Conservation (phyloP, 225 moss, liverwort and hornwort species). For the Physcomitrium patens region DNA sequence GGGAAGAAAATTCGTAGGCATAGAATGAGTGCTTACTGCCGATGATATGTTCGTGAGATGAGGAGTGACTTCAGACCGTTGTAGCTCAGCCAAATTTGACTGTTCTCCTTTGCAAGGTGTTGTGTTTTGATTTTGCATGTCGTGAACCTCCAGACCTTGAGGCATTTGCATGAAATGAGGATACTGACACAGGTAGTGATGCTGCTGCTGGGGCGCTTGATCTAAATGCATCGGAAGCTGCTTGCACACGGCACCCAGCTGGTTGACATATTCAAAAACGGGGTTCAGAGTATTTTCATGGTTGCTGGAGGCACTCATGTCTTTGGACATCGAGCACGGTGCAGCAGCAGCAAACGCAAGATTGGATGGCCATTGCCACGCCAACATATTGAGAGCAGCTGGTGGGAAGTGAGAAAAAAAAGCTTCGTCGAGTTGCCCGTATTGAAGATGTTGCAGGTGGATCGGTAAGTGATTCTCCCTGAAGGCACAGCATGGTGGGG, state of each 20-base stretch:
- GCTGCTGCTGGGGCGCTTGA: conserved; percentile 27
- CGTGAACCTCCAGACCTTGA: conserved; percentile 29
- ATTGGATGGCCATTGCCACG: conserved; percentile 44
- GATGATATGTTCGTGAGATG: conserved; percentile 26
- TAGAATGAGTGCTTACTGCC: conserved; percentile 26
- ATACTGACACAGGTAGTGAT: conserved; percentile 21
- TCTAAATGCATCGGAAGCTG: conserved; percentile 29
- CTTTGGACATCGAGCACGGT: conserved; percentile 24
- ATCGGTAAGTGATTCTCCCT: conserved; percentile 28
- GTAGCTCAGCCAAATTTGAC: conserved; percentile 27
- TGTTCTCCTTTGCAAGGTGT: conserved; percentile 28
- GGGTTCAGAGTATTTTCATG: conserved; percentile 26
- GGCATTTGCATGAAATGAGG: conserved; percentile 30
- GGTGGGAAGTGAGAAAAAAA: conserved; percentile 38
- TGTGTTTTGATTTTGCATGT: conserved; percentile 26
- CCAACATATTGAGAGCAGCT: conserved; percentile 41
- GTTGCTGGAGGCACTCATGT: conserved; percentile 29
- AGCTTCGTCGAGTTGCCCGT: conserved; percentile 35
- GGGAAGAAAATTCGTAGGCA: conserved; percentile 24
- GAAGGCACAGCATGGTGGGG: conserved; percentile 23
- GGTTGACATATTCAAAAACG: conserved; percentile 29
- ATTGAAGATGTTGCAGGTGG: conserved; percentile 33
- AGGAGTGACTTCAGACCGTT: conserved; percentile 29
- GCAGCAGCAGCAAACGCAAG: conserved; percentile 26
- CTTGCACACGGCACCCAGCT: conserved; percentile 35